Evolutionary conservation across 2,329 filamentous ascomycete genomes (phyloP).

Genomic region (Talaromyces pinophilus): DNA sequence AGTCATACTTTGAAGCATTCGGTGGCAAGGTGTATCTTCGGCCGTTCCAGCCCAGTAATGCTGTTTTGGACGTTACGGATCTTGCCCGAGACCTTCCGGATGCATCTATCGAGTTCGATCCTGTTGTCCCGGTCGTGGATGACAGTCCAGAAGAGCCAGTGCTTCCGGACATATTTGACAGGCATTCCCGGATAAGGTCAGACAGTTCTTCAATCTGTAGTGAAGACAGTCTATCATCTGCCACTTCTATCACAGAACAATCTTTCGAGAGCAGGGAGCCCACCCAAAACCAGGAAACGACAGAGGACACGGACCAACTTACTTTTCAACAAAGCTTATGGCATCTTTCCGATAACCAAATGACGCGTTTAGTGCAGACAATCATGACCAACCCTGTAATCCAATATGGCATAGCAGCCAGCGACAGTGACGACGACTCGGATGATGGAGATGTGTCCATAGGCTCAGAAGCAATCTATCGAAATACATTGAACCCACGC

Average conservation of each 20-base stretch:
- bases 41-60: conserved; percentile 24
- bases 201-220: not conserved
- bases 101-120: conserved; percentile 34
- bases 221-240: not conserved
- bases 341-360: not conserved
- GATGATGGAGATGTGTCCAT: not conserved
- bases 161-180: conserved; percentile 34
- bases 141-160: conserved; percentile 27
- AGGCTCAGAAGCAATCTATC: not conserved
- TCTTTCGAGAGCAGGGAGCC: not conserved
- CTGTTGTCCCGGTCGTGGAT: conserved; percentile 30
- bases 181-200: conserved; percentile 29
- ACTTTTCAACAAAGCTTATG: not conserved
- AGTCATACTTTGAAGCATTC: conserved; percentile 42
- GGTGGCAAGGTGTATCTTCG: conserved; percentile 35
- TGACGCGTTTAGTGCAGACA: not conserved
- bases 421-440: not conserved
- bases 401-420: too few relatives aligned
- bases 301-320: not conserved
- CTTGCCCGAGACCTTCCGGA: conserved; percentile 31
- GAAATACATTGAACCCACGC: not conserved
- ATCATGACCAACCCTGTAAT: not conserved
- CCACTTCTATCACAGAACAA: not conserved
- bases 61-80: conserved; percentile 36
- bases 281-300: not conserved